Evolutionary conservation across 1,139 yeast genomes (phyloP).

Genomic region (Saccharomyces hybrid): DNA sequence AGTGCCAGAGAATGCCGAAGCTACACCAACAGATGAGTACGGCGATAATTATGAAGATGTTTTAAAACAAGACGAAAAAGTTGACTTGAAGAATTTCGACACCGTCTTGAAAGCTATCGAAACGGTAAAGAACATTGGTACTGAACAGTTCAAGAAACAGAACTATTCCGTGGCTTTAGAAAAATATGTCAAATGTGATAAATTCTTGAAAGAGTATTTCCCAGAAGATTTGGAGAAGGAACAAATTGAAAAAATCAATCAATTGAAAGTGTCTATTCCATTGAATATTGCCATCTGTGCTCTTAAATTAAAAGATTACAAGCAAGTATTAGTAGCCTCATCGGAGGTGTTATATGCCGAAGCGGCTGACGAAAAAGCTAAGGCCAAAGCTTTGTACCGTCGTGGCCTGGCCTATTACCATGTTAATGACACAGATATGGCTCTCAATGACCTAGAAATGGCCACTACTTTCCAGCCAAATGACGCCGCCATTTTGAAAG

Average conservation of each 20-base stretch:
- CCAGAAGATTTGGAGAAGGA: constrained; percentile 62
- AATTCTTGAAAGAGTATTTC: constrained; percentile 61
- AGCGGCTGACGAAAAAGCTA: constrained; percentile 54
- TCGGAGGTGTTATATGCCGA: constrained; percentile 59
- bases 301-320: constrained; percentile 52
- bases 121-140: constrained; percentile 71
- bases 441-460: constrained; percentile 54
- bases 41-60: constrained; percentile 80
- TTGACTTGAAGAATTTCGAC: constrained; percentile 51
- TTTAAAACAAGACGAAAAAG: constrained; percentile 62
- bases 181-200: constrained; percentile 66
- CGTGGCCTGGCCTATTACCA: constrained; percentile 68
- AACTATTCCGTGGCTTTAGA: constrained; percentile 47
- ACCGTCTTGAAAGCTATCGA: constrained; percentile 60
- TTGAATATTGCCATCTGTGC: constrained; percentile 74
- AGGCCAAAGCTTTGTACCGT: constrained; percentile 80
- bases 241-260: constrained; percentile 40
- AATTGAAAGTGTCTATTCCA: constrained; percentile 52
- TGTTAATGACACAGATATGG: constrained; percentile 62
- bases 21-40: constrained; percentile 52
- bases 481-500: constrained; percentile 67
- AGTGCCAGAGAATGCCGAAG: constrained; percentile 38
- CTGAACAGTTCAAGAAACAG: constrained; percentile 60
- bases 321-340: constrained; percentile 52
- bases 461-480: constrained; percentile 62